Percentiles rank a stretch among this genome's conserved stretches.
Conservation (phyloP, 306 rosid genomes). For the Casuarina equisetifolia region DNA sequence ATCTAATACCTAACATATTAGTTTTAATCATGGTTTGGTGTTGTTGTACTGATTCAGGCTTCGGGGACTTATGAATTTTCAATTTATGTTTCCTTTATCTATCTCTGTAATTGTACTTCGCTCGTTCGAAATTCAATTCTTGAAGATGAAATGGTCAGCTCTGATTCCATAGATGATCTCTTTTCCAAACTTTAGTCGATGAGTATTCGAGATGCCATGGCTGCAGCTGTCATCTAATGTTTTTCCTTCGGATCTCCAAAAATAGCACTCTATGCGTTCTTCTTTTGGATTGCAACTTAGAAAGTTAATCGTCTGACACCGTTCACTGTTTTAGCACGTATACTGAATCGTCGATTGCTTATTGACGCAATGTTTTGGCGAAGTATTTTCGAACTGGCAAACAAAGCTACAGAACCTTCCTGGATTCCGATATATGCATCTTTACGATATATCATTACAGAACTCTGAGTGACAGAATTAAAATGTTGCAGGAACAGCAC, state of each 20-base stretch:
- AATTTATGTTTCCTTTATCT: background rate
- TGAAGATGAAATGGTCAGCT: background rate
- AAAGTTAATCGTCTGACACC: background rate
- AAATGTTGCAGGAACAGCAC: slow-evolving; percentile 73
- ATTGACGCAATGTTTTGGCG: background rate
- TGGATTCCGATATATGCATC: background rate
- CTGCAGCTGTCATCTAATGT: background rate
- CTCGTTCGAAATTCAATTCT: background rate
- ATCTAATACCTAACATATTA: background rate
- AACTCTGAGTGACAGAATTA: slow-evolving; percentile 11
- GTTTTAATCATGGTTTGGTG: background rate
- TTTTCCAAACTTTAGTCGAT: background rate
- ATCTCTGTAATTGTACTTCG: background rate
- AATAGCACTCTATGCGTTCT: background rate
- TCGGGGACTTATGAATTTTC: background rate
- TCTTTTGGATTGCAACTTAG: background rate
- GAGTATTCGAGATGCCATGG: background rate
- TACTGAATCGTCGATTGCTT: background rate
- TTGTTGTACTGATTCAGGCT: background rate
- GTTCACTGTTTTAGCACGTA: background rate
- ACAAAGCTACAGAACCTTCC: background rate
- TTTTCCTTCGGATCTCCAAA: background rate
- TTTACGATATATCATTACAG: background rate
- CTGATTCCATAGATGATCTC: background rate
- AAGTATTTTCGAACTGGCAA: background rate